Evolutionary conservation across 2,329 filamentous ascomycete species (phyloP), one percentile per base, ranked within the genome.

Genomic region (Beauveria australis): DNA sequence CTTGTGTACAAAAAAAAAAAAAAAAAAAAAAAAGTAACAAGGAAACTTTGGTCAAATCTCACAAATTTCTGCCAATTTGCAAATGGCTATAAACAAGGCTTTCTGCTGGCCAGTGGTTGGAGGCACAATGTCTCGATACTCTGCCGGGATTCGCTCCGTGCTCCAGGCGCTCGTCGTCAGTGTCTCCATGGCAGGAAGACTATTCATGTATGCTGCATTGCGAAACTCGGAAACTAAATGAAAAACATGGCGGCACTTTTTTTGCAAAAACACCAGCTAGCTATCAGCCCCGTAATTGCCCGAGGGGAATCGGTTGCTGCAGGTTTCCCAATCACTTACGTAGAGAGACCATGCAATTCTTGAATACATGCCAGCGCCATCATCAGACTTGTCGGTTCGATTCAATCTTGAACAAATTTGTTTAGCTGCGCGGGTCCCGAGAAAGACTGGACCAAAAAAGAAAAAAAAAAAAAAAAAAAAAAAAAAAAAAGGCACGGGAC

Each of bases 281-380:
- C 3, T 6, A 37, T 19, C 22, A 14, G 3, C 3, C 16, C 16
- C 16, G 14, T 9, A 9, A 7, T 19, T 10, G 18, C 4, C n/a
- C 14, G 5, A 18, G 22, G 5, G 26, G 8, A 22, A 44, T 8
- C 30, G 19, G 19, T 22, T 16, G 26, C 10, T 19, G 28, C 28
- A 22, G 5, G 19, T 1, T 28, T 2, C 8, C 7, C 19, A 16
- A 16, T 22, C 9, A 41, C 49, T 60, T 48, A 60, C 58, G 48
- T 60, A 48, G 2, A 60, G 58, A 5, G 28, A 28, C 58, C 58
- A 60, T 7, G 30, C 48, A 19, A 60, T 54, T 24, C 58, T 43
- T 2, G 24, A 43, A n/a, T 54, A 60, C 3, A 53, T 3, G 1
- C 40, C 22, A 26, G 24, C 3, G 3, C 16, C 18, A 8, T 8